A percentile compares a stretch with the other conserved stretches of the same genome.
Conservation (phyloP, 306 rosid genomes). For the Begonia masoniana region DNA sequence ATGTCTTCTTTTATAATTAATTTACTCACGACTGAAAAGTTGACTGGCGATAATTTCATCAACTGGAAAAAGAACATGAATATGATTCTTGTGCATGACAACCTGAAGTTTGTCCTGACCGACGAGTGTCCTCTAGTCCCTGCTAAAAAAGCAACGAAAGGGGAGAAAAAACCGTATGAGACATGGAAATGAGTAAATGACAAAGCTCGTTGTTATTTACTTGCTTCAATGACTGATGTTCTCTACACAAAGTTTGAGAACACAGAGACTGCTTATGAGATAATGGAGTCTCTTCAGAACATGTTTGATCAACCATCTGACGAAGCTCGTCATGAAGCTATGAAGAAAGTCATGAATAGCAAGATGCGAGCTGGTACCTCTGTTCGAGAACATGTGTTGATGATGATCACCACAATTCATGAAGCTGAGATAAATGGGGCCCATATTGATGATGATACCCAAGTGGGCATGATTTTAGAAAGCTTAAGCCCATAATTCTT, state of each 20-base stretch:
- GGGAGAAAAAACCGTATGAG: neutral
- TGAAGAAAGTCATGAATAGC: neutral
- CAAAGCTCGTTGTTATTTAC: too few species aligned
- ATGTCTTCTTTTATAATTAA: too few species aligned
- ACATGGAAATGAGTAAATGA: too few species aligned
- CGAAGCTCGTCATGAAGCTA: neutral
- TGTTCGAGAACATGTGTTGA: too few species aligned
- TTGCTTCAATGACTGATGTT: too few species aligned
- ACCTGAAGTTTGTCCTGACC: neutral
- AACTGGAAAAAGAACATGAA: neutral
- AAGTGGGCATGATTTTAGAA: neutral
- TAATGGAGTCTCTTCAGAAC: too few species aligned
- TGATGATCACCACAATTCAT: neutral
- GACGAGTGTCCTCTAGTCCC: neutral
- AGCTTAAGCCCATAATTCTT: neutral
- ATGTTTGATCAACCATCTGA: neutral
- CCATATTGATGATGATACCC: neutral
- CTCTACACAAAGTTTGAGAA: too few species aligned
- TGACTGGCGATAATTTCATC: slow-evolving; percentile 1
- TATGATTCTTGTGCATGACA: neutral
- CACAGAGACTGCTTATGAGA: too few species aligned
- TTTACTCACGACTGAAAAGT: neutral
- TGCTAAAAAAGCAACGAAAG: neutral
- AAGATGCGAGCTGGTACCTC: neutral
- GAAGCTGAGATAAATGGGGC: neutral